A percentile compares a stretch with the other conserved stretches of the same genome.
Evolutionary conservation across 1,139 yeast genomes (phyloP).

Genomic region (Geotrichum cucujoidarum): DNA sequence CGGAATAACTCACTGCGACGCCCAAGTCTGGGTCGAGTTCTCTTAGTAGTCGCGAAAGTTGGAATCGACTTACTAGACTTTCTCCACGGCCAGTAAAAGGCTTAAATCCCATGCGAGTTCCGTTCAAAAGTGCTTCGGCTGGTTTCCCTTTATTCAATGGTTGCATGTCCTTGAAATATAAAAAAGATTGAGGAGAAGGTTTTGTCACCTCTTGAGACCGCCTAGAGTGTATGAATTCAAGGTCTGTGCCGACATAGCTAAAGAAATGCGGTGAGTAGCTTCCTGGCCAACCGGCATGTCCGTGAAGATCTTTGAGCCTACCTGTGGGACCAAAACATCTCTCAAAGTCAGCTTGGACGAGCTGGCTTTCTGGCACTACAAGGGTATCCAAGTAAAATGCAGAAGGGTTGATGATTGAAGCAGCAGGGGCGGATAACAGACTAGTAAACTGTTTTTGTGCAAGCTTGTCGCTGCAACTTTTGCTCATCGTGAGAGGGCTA

Average conservation of each 20-base stretch:
- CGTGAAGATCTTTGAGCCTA: slow-evolving; percentile 8
- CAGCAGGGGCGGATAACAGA: slow-evolving; percentile 48
- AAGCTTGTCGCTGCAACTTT: slow-evolving; percentile 85
- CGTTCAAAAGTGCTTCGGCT: slow-evolving; percentile 32
- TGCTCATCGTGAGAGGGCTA: slow-evolving; percentile 63
- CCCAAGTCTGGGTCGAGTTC: slow-evolving; percentile 4
- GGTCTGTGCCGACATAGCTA: slow-evolving; percentile 6
- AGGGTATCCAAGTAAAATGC: slow-evolving; percentile 49
- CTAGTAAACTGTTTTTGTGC: slow-evolving; percentile 62
- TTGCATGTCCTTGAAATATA: slow-evolving; percentile 21
- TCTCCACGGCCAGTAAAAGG: slow-evolving; percentile 27
- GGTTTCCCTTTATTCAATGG: background rate
- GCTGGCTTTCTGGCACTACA: slow-evolving; percentile 46
- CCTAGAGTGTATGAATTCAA: slow-evolving; percentile 12
- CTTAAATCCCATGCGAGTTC: slow-evolving; percentile 36
- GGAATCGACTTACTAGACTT: slow-evolving; percentile 27
- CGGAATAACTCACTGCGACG: slow-evolving; percentile 1
- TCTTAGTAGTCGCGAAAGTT: slow-evolving; percentile 17
- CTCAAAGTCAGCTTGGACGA: slow-evolving; percentile 38
- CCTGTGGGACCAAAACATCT: slow-evolving; percentile 38
- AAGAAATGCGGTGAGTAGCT: slow-evolving; percentile 12
- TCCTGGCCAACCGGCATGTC: background rate
- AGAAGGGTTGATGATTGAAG: slow-evolving; percentile 37
- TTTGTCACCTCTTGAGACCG: slow-evolving; percentile 16
- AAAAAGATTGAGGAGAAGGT: slow-evolving; percentile 26